phyloP scores from a whole-genome alignment of 192 early-diverging fungal genomes.

The Coemansia sp. region DNA sequence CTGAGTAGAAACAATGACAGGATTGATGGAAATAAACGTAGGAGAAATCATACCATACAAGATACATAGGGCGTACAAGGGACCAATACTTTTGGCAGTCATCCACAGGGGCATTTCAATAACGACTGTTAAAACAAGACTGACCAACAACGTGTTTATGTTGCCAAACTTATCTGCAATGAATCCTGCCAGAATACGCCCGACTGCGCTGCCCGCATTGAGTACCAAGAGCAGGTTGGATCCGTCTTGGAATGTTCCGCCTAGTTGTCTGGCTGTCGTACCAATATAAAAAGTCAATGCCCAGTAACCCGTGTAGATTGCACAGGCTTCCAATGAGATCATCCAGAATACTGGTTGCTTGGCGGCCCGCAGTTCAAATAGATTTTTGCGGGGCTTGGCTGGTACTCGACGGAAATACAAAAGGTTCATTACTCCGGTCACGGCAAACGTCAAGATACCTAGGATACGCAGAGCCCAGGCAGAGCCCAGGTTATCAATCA shows the following conservation, averaged over 20 bases:
- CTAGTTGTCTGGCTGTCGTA: conserved; percentile 17
- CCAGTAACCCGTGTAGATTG: conserved; percentile 48
- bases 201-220: background rate
- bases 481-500: conserved; percentile 58
- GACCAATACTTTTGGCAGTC: conserved; percentile 17
- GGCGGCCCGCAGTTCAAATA: conserved; percentile 23
- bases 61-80: conserved; percentile 31
- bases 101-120: conserved; percentile 43
- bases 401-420: conserved; percentile 37
- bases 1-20: conserved; percentile 27
- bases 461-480: conserved; percentile 68
- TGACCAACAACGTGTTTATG: conserved; percentile 32
- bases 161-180: conserved; percentile 35
- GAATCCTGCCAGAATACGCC: conserved; percentile 26
- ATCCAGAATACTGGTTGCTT: conserved; percentile 35
- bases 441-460: conserved; percentile 52
- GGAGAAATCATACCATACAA: conserved; percentile 39
- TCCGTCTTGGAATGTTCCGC: conserved; percentile 7
- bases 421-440: conserved; percentile 25
- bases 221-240: conserved; percentile 21
- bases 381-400: conserved; percentile 49
- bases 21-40: conserved; percentile 44
- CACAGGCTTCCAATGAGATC: conserved; percentile 23
- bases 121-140: conserved; percentile 17
- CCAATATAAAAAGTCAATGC: conserved; percentile 38